Conservation (phyloP, 768 basidiomycete species). For the Leccinum boreale region DNA sequence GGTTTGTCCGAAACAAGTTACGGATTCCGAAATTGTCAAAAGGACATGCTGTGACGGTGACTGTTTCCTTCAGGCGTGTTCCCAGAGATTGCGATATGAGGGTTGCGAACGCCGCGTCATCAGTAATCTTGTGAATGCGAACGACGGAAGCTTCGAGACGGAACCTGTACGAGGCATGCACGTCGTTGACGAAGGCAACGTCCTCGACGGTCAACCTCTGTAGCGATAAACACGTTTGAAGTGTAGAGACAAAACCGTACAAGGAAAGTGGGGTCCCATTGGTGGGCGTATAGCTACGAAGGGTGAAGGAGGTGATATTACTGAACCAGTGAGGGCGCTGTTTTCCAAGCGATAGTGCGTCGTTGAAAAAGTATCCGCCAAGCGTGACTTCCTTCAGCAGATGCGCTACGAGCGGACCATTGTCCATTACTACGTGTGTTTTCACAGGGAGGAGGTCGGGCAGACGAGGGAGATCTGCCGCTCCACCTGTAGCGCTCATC, state of each 20-base stretch:
- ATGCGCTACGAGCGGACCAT: neutral
- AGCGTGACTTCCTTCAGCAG: neutral
- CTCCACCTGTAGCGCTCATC: neutral
- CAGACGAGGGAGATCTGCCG: neutral
- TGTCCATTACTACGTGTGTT: neutral
- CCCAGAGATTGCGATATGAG: conserved; percentile 3
- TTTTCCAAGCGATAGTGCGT: neutral
- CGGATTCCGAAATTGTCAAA: conserved; percentile 3
- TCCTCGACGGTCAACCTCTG: conserved; percentile 5
- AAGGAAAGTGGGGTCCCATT: neutral
- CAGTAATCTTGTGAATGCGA: neutral
- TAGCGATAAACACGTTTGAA: neutral
- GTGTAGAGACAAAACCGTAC: neutral
- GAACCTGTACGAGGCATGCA: conserved; percentile 3
- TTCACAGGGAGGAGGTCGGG: neutral
- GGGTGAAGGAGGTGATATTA: conserved; percentile 1
- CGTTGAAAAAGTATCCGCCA: neutral
- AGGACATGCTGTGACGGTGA: conserved; percentile 1
- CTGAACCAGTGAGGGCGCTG: conserved; percentile 3
- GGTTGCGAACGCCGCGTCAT: neutral
- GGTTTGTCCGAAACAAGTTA: neutral
- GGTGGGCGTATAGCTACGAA: neutral
- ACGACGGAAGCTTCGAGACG: conserved; percentile 2
- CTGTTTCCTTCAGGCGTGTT: neutral
- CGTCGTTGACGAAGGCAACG: conserved; percentile 4